Evolutionary conservation across 2,329 filamentous ascomycete genomes (phyloP).

Genomic region (Botrytis medusae): DNA sequence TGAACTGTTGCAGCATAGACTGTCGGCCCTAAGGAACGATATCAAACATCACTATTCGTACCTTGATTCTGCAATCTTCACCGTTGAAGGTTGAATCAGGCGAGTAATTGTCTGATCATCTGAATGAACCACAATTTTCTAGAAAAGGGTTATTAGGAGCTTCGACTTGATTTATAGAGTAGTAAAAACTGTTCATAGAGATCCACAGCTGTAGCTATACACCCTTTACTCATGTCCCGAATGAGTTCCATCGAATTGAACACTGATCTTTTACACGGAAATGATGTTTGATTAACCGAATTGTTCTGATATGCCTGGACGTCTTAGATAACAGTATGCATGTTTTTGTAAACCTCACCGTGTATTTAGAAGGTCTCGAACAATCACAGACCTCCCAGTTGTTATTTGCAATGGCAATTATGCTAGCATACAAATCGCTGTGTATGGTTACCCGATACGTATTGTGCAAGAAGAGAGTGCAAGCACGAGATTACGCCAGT

Average conservation of each 20-base stretch:
- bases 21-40: background rate
- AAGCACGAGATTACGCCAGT: background rate
- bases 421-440: too few species aligned
- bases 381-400: too few species aligned
- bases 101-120: background rate
- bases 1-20: rapidly evolving
- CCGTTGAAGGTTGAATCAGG: background rate
- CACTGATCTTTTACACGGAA: rapidly evolving
- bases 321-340: background rate
- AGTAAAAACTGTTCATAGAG: background rate
- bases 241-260: too few species aligned
- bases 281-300: background rate
- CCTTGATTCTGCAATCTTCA: background rate
- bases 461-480: too few species aligned
- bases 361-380: background rate
- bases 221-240: too few species aligned
- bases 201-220: background rate
- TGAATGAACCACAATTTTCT: rapidly evolving
- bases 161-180: background rate
- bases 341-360: rapidly evolving
- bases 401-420: too few species aligned
- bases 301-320: background rate
- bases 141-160: background rate
- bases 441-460: too few species aligned
- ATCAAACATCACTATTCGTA: rapidly evolving